Percentiles rank a stretch among this genome's conserved stretches.
Evolutionary conservation across 345 rosid genomes (phyloP).

Genomic region (Angophora floribunda): DNA sequence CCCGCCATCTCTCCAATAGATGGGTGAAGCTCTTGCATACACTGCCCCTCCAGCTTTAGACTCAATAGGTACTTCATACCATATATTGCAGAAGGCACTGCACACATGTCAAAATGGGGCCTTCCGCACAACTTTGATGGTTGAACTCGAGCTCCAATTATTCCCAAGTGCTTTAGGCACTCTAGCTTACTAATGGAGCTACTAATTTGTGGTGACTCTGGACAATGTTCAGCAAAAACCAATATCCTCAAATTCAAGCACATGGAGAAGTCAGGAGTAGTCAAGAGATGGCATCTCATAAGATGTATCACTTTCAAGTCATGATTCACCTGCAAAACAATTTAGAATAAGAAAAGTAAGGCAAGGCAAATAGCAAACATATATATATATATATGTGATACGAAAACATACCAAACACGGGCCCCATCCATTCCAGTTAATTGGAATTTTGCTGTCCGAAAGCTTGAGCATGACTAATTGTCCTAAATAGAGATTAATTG

Average conservation of each 20-base stretch:
- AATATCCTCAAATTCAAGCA: neutral
- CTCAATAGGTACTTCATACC: neutral
- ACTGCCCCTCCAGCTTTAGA: neutral
- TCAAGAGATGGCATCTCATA: neutral
- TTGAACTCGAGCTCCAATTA: neutral
- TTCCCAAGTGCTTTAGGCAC: neutral
- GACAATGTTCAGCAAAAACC: neutral
- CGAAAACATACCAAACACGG: neutral
- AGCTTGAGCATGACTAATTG: no score
- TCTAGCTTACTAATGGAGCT: neutral
- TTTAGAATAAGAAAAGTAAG: neutral
- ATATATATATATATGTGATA: rapidly evolving
- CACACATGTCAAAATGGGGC: neutral
- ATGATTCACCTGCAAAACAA: neutral
- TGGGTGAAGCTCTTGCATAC: neutral
- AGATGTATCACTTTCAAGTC: neutral
- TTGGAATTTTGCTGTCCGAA: no score
- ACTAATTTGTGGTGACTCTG: no score
- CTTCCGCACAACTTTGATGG: no score
- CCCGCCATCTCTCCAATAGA: neutral
- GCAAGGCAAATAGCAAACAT: neutral
- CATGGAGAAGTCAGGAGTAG: neutral
- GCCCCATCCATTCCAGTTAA: no score
- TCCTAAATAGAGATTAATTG: no score
- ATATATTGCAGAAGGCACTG: neutral